Conservation (phyloP, 441 rosid species). For the Gossypium schwendimanii region DNA sequence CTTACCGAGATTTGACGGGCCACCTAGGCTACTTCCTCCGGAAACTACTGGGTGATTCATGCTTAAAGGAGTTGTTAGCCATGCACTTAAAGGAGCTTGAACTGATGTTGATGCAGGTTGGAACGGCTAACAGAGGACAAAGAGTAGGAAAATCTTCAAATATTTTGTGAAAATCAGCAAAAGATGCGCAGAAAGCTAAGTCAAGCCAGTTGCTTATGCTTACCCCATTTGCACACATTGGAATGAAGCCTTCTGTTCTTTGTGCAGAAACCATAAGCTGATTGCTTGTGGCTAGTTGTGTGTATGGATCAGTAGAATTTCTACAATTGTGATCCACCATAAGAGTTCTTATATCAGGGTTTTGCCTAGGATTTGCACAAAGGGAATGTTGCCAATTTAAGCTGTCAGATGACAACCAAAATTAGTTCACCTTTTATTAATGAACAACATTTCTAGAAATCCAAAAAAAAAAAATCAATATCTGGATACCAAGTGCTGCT, state of each 20-base stretch:
- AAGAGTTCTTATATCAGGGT: slow-evolving; percentile 43
- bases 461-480: not conserved
- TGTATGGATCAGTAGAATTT: slow-evolving; percentile 10
- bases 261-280: slow-evolving; percentile 22
- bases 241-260: slow-evolving; percentile 25
- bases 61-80: slow-evolving; percentile 40
- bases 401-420: slow-evolving; percentile 29
- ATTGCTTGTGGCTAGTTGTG: slow-evolving; percentile 22
- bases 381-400: slow-evolving; percentile 43
- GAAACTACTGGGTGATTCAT: slow-evolving; percentile 30
- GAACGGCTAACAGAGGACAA: slow-evolving; percentile 28
- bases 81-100: slow-evolving; percentile 31
- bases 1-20: slow-evolving; percentile 30
- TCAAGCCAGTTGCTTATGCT: slow-evolving; percentile 6
- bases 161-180: not conserved
- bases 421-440: not conserved
- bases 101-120: slow-evolving; percentile 28
- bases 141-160: not conserved
- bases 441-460: slow-evolving; percentile 2
- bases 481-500: not conserved
- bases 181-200: not conserved
- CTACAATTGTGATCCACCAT: slow-evolving; percentile 47
- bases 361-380: slow-evolving; percentile 27
- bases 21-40: slow-evolving; percentile 27
- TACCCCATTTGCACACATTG: slow-evolving; percentile 29